A percentile compares a stretch with the other conserved stretches of the same genome.
Conservation (phyloP, 2,329 filamentous ascomycete species). For the Westerdykella aurantiaca region DNA sequence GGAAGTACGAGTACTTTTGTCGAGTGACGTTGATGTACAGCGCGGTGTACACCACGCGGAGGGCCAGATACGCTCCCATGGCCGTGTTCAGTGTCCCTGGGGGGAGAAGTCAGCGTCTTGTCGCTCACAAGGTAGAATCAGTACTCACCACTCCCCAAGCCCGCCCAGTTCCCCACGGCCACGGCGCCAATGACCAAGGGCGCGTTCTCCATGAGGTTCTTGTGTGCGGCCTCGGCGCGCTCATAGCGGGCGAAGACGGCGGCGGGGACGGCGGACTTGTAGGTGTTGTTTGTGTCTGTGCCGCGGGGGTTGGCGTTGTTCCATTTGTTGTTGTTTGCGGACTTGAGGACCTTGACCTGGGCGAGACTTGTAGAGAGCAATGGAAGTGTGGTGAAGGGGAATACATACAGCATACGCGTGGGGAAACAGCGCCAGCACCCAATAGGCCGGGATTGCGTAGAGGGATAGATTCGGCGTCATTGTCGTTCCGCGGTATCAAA, state of each 20-base stretch:
- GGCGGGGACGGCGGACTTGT: constrained; percentile 27
- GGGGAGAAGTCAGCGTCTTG: neutral
- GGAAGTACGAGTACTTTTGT: constrained; percentile 12
- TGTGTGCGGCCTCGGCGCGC: constrained; percentile 41
- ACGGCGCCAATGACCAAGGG: constrained; percentile 43
- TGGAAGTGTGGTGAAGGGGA: neutral
- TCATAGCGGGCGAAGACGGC: constrained; percentile 37
- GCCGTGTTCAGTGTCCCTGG: constrained; percentile 19
- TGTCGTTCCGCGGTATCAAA: neutral
- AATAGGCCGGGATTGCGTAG: constrained; percentile 21
- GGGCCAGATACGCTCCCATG: constrained; percentile 10
- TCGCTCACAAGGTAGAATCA: neutral
- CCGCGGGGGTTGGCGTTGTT: constrained; percentile 42
- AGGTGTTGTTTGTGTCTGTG: constrained; percentile 18
- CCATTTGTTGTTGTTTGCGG: constrained; percentile 23
- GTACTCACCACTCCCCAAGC: constrained; percentile 16
- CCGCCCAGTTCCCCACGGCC: constrained; percentile 38
- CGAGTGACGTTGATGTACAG: constrained; percentile 18
- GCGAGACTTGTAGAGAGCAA: neutral
- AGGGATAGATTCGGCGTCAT: constrained; percentile 23
- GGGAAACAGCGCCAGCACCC: constrained; percentile 16
- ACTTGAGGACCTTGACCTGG: constrained; percentile 4
- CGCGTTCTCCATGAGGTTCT: constrained; percentile 44
- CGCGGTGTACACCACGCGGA: constrained; percentile 17
- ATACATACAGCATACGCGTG: constrained; percentile 17